Evolutionary conservation across 192 early-diverging fungal species (phyloP).

Genomic region (Cetraspora pellucida): DNA sequence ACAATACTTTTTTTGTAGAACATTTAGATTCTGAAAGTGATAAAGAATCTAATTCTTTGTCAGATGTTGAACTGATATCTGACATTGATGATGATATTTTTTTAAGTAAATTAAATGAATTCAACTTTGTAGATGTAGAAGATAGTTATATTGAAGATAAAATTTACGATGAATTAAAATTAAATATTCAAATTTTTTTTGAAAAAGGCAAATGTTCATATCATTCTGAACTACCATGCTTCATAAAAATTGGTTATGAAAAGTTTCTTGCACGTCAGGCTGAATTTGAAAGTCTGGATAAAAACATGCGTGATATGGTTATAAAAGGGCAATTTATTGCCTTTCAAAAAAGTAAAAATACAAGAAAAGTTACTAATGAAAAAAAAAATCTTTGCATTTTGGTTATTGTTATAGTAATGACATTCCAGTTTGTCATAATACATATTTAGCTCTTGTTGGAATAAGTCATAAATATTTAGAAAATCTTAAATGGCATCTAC

Average conservation of each 20-base stretch:
- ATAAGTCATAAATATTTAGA: not conserved
- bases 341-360: not conserved
- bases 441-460: too few relatives aligned
- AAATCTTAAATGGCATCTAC: not conserved
- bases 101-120: not conserved
- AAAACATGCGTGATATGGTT: not conserved
- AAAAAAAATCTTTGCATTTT: conserved; percentile 1
- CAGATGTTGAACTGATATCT: not conserved
- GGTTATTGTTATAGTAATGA: not conserved
- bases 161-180: not conserved
- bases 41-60: not conserved
- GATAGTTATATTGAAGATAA: not conserved
- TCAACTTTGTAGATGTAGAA: not conserved
- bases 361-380: not conserved
- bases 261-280: not conserved
- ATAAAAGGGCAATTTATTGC: not conserved
- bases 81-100: not conserved
- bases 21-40: not conserved
- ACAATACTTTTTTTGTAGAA: not conserved
- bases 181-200: not conserved
- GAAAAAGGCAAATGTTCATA: not conserved
- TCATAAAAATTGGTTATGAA: not conserved
- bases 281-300: too few relatives aligned
- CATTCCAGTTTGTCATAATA: too few relatives aligned
- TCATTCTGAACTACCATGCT: not conserved